Evolutionary conservation across 2,329 filamentous ascomycete genomes (phyloP), one percentile per base, ranked within the genome.

Genomic region (Trichoderma hamatum): DNA sequence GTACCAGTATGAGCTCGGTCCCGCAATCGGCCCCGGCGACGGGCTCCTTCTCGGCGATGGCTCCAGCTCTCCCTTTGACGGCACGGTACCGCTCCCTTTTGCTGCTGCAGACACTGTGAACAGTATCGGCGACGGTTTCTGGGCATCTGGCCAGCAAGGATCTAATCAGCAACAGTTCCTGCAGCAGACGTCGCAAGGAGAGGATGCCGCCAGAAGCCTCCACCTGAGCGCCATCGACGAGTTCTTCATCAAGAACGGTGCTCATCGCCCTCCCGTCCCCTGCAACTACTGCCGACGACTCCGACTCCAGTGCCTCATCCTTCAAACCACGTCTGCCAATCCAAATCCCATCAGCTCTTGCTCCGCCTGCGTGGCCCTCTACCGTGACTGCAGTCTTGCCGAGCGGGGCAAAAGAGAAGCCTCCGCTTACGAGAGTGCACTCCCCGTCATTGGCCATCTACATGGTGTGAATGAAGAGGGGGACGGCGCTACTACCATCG

Each of bases 341-440:
- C 84, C 84, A 0, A 85, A 85, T 67, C 84, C 83, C 2, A 76
- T 82, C 61, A 77, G 76, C 6, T 80, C 83, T 0, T 85, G 84
- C 71, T 84, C 84, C 3, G 85, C 82, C 70, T 85, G 84, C 68
- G 84, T 83, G 5, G 84, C 83, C 0, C 75, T 85, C 2, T 85
- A 84, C 68, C 77, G 83, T 1, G 82, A 84, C 69, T 86, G 84
- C 72, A 85, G 84, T 62, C 76, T 85, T 5, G 80, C 83, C 1
- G 80, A 72, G 70, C 68, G 78, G 14, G 77, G 79, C 21, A 86
- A 86, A 71, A 79, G 84, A 10, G 76, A 80, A 2, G 78, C 82
- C 0, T 82, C 80, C 0, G 74, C 77, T 2, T 86, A 85, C 71
- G 84, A 85, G 73, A 84, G 83, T 0, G 72, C 78, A 0, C 73